A percentile compares a stretch with the other conserved stretches of the same genome.
Conservation (phyloP, 2,329 filamentous ascomycete species). For the Microdochium nivale region DNA sequence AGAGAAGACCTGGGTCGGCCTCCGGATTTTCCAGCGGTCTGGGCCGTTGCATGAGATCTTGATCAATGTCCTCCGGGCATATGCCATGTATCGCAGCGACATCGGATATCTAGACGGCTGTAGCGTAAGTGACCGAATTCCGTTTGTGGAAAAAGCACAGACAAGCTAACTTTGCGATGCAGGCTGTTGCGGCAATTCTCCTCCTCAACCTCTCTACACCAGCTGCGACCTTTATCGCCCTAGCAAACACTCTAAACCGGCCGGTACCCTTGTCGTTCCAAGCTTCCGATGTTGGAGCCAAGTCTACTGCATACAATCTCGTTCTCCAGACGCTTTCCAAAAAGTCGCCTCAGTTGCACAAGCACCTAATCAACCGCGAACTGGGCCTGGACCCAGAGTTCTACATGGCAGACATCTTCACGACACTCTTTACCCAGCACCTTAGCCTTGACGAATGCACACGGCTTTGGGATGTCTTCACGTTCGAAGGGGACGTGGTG, state of each 20-base stretch:
- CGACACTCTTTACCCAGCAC: constrained; percentile 52
- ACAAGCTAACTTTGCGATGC: constrained; percentile 8
- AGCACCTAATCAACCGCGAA: constrained; percentile 49
- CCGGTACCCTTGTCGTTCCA: constrained; percentile 69
- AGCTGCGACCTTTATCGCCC: constrained; percentile 57
- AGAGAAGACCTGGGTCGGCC: constrained; percentile 58
- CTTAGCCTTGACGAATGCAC: constrained; percentile 62
- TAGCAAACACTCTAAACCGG: constrained; percentile 72
- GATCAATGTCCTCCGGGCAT: constrained; percentile 67
- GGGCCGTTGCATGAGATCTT: constrained; percentile 61
- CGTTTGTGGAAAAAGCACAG: constrained; percentile 8
- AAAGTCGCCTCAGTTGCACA: constrained; percentile 56
- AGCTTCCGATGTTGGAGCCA: constrained; percentile 59
- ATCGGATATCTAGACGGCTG: constrained; percentile 70
- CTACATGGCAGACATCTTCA: constrained; percentile 55
- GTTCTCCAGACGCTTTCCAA: constrained; percentile 57
- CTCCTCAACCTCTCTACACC: constrained; percentile 61
- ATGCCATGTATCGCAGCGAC: constrained; percentile 74
- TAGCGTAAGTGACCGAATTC: constrained; percentile 46
- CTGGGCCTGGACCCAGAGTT: constrained; percentile 35
- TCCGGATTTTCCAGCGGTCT: constrained; percentile 61
- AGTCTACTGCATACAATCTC: constrained; percentile 59
- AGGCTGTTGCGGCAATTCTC: constrained; percentile 66
- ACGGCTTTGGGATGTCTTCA: constrained; percentile 72
- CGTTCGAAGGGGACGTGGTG: constrained; percentile 71